These are phyloP conservation scores for Fomitopsis serialis DNA, from an alignment of 768 basidiomycete genomes.

Conservation along the genomic window DNA sequence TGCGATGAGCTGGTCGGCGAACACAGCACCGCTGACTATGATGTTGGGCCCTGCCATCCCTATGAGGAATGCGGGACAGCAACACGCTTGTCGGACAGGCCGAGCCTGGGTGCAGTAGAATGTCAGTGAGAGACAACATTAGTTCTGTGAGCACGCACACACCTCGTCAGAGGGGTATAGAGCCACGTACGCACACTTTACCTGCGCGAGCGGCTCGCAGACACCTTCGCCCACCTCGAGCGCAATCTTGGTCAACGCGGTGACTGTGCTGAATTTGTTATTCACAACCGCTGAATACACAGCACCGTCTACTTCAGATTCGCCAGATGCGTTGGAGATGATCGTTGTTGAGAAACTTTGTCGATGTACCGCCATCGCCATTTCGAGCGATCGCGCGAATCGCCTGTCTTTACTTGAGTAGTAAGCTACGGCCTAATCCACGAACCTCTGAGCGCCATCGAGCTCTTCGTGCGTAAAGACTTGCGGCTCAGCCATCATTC, in stretches of 20 bases:
- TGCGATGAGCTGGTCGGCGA: slow-evolving; percentile 15
- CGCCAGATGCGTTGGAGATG: no score
- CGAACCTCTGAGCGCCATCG: neutral
- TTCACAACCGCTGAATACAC: neutral
- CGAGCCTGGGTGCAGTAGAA: slow-evolving; percentile 1
- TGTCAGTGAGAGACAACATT: neutral
- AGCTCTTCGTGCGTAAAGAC: neutral
- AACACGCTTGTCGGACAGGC: slow-evolving; percentile 8
- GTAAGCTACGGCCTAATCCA: neutral
- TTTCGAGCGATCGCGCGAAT: neutral
- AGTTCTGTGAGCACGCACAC: neutral
- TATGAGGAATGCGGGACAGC: slow-evolving; percentile 18
- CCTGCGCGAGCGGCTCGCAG: slow-evolving; percentile 10
- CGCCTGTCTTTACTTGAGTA: neutral
- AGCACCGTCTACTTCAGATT: no score
- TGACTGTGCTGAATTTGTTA: neutral
- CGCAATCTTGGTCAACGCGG: neutral
- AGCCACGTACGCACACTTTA: slow-evolving; percentile 5
- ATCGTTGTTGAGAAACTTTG: no score
- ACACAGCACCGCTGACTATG: slow-evolving; percentile 15
- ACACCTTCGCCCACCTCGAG: slow-evolving; percentile 9
- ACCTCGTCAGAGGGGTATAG: slow-evolving; percentile 6
- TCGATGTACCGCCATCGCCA: neutral
- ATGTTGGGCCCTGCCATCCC: slow-evolving; percentile 15
- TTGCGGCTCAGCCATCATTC: neutral